Evolutionary conservation across 306 rosid genomes (phyloP), one percentile per base, ranked within the genome.

Genomic region (Datisca glomerata): DNA sequence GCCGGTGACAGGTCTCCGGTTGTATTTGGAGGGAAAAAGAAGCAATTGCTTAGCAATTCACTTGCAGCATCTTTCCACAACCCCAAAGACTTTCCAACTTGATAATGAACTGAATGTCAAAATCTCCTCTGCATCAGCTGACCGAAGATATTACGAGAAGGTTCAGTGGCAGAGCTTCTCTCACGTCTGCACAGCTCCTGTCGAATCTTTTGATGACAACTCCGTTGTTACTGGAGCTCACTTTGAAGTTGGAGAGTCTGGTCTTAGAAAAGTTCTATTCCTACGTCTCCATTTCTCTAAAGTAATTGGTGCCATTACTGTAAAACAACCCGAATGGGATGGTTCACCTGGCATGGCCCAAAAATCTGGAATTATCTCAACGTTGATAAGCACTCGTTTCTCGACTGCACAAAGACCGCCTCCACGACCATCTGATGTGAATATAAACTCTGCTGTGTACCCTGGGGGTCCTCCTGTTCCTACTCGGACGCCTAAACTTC

Each of bases 161-260:
- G 96, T 85, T 50, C 87, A 80, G 51, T 76, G 96, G 93, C 76
- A 80, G 86, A 85, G 75, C 61, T 85, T 80, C 69, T 85, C 93
- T 39, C 85, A 85, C 25, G 76, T 85, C 33, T 85, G 93, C 71
- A 80, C 96, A 0, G 96, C 84, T 43, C 96, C 96, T 27, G 79
- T 85, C 4, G 69, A 85, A 48, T 61, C 75, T 39, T 49, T 55
- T 6, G 87, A 85, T 11, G 87, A 80, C 8, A 48, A 42, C 55
- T 51, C 77, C 3, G 50, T 80, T n/a, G 96, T 85, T 43, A 74
- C 93, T 0, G 96, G 93, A 31, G 96, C 87, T 31, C 75, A 66
- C 60, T 74, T 85, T 0, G 81, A 80, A 69, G 74, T 85, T 12
- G 65, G 74, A 59, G 91, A 83, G 19, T 35, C 68, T 15, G 85